Evolutionary conservation across 352 stramenopile species (phyloP).

Genomic region (Thraustochytrium sp.): DNA sequence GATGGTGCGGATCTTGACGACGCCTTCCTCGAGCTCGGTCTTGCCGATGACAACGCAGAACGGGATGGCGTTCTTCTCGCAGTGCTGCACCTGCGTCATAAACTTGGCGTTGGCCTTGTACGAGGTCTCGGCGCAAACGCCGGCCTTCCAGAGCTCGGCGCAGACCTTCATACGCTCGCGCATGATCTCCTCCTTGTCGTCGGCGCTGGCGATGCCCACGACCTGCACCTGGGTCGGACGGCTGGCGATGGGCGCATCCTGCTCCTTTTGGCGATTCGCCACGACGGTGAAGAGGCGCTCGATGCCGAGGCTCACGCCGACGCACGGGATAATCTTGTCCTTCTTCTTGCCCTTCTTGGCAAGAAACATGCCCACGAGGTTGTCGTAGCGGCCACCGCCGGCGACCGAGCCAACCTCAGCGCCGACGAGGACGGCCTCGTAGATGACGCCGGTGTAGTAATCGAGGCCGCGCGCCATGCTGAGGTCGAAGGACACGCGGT

Average conservation of each 20-base stretch:
- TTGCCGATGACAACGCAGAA: constrained; percentile 95
- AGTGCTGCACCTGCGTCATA: constrained; percentile 91
- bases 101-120: constrained; percentile 94
- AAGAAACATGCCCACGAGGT: constrained; percentile 80
- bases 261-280: constrained; percentile 67
- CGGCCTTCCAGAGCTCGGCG: constrained; percentile 69
- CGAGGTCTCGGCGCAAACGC: constrained; percentile 88
- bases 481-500: constrained; percentile 89
- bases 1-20: constrained; percentile 95
- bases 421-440: constrained; percentile 90
- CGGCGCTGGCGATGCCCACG: neutral
- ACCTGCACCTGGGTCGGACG: constrained; percentile 12
- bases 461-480: constrained; percentile 92
- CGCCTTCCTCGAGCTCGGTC: constrained; percentile 82
- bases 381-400: constrained; percentile 94
- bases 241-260: constrained; percentile 52
- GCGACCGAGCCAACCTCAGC: constrained; percentile 92
- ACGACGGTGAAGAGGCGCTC: constrained; percentile 98
- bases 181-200: constrained; percentile 47
- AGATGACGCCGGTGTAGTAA: constrained; percentile 99
- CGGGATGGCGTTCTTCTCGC: constrained; percentile 85
- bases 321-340: constrained; percentile 79
- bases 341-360: constrained; percentile 33
- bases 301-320: constrained; percentile 96
- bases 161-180: constrained; percentile 58